A percentile compares a stretch with the other conserved stretches of the same genome.
Evolutionary conservation across 441 rosid species (phyloP).

Genomic region (Heliophila coronopifolia): DNA sequence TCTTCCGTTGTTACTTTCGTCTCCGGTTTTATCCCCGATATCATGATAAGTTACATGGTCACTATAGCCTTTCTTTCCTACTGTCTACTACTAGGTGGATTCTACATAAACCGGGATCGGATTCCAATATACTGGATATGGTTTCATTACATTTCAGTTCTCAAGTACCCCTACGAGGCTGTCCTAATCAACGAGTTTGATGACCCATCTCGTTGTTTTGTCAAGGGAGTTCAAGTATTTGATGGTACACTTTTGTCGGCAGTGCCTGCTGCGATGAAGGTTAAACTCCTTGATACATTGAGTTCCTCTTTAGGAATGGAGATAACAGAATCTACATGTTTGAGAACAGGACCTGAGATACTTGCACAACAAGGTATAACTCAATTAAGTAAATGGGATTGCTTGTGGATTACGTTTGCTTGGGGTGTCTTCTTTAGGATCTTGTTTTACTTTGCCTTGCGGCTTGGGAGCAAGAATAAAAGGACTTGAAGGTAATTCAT

Average conservation of each 20-base stretch:
- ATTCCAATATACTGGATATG: conserved; percentile 74
- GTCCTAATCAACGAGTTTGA: conserved; percentile 58
- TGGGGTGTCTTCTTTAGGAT: conserved; percentile 77
- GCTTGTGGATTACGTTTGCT: conserved; percentile 65
- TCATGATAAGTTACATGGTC: conserved; percentile 70
- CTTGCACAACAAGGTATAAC: conserved; percentile 55
- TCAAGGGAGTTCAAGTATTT: conserved; percentile 55
- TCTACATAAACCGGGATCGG: conserved; percentile 61
- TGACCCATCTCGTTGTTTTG: conserved; percentile 51
- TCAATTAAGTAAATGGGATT: conserved; percentile 62
- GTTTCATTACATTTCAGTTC: conserved; percentile 72
- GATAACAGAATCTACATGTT: conserved; percentile 62
- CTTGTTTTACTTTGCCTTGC: conserved; percentile 64
- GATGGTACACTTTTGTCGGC: conserved; percentile 54
- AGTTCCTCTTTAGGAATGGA: conserved; percentile 42
- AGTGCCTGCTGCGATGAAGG: conserved; percentile 40
- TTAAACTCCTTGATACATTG: conserved; percentile 35
- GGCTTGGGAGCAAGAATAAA: conserved; percentile 86
- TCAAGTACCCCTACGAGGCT: conserved; percentile 72
- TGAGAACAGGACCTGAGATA: conserved; percentile 60
- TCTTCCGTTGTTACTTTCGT: conserved; percentile 73
- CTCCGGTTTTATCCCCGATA: conserved; percentile 70
- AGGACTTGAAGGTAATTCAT: too few relatives aligned
- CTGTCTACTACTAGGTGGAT: conserved; percentile 75
- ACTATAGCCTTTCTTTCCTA: conserved; percentile 45